Conservation (phyloP, 148 eudicot species). For the Fagopyrum esculentum region DNA sequence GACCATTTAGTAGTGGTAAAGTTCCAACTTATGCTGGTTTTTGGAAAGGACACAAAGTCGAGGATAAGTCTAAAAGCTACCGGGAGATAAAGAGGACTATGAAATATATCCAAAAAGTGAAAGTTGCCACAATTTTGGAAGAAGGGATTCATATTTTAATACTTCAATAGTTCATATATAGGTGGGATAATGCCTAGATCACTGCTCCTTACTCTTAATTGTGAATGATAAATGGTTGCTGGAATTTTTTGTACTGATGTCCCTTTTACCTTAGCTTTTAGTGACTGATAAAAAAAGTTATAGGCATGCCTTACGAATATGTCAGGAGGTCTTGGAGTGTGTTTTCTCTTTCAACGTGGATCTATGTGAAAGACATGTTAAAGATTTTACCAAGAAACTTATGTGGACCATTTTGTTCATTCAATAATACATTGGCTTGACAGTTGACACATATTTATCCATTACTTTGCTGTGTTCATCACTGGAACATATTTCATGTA, state of each 20-base stretch:
- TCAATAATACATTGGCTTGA: too few species aligned
- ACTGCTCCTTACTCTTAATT: neutral
- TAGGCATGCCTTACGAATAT: too few species aligned
- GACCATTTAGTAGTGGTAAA: too few species aligned
- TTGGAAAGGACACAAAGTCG: neutral
- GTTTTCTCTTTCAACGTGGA: neutral
- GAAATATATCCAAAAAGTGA: neutral
- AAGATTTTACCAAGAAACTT: neutral
- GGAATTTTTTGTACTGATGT: neutral
- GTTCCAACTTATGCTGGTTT: neutral
- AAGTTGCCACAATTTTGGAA: neutral
- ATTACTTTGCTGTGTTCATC: neutral
- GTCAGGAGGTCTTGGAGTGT: neutral
- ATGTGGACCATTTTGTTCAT: neutral
- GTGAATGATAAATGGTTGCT: neutral
- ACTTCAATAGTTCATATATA: neutral
- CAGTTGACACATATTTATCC: neutral
- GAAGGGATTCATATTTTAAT: neutral
- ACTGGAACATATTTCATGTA: slow-evolving; percentile 20
- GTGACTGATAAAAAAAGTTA: neutral
- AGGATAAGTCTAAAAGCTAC: neutral
- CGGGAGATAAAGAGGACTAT: neutral
- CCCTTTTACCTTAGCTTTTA: neutral
- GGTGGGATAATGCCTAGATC: neutral
- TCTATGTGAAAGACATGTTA: neutral